phyloP scores from a whole-genome alignment of 257 asterid genomes.

The Solanum acaule region DNA sequence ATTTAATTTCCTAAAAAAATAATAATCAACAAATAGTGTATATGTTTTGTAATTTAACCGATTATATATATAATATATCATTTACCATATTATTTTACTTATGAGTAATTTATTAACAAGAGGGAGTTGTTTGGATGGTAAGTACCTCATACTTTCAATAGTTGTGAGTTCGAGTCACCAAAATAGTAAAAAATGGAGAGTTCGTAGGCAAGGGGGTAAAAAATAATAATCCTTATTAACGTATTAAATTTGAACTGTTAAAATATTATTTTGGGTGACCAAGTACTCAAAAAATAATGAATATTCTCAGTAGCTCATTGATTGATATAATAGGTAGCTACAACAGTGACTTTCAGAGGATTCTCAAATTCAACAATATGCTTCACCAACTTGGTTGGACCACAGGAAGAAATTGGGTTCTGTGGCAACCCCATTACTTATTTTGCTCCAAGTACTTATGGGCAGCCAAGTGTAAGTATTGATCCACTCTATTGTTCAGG shows the following conservation, averaged over 20 bases:
- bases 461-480: slow-evolving; percentile 1
- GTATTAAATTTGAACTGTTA: background rate
- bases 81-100: background rate
- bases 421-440: slow-evolving; percentile 1
- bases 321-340: background rate
- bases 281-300: background rate
- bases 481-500: background rate
- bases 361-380: slow-evolving; percentile 4
- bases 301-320: background rate
- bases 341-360: background rate
- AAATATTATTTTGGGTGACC: background rate
- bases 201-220: too few species aligned
- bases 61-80: too few species aligned
- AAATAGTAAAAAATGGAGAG: too few species aligned
- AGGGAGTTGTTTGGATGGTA: too few species aligned
- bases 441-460: slow-evolving; percentile 5
- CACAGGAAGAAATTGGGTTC: slow-evolving; percentile 8
- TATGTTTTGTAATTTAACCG: too few species aligned
- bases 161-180: too few species aligned
- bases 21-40: too few species aligned
- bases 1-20: too few species aligned
- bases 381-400: slow-evolving; percentile 8
- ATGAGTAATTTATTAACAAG: too few species aligned
- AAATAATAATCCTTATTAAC: too few species aligned
- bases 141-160: too few species aligned